Conservation (phyloP, 2,329 filamentous ascomycete genomes). For the Fusarium mexicanum region DNA sequence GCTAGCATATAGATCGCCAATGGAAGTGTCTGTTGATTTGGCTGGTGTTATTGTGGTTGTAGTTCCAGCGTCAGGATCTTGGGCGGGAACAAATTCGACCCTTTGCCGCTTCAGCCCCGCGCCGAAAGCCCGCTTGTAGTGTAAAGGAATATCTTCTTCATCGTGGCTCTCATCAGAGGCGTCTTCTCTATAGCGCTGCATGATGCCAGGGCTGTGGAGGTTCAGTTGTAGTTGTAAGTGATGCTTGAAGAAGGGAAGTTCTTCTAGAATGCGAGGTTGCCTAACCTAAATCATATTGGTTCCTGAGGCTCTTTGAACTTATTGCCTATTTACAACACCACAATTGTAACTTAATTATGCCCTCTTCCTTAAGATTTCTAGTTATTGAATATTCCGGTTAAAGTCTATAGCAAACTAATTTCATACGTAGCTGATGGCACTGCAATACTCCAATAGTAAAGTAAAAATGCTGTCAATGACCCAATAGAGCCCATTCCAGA, state of each 20-base stretch:
- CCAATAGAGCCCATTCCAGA: not conserved
- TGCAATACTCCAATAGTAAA: not conserved
- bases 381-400: not conserved
- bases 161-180: constrained; percentile 45
- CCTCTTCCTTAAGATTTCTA: not conserved
- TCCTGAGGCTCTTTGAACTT: not conserved
- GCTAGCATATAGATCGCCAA: constrained; percentile 70
- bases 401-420: not conserved
- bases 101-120: constrained; percentile 63
- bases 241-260: constrained; percentile 8
- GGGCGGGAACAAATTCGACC: constrained; percentile 67
- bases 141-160: constrained; percentile 61
- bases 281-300: constrained; percentile 5
- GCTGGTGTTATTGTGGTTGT: constrained; percentile 29
- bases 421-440: no score
- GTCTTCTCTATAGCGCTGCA: constrained; percentile 42
- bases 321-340: not conserved
- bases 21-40: constrained; percentile 28
- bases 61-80: constrained; percentile 48
- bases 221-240: not conserved
- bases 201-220: constrained; percentile 10
- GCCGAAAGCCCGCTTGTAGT: constrained; percentile 64
- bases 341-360: not conserved
- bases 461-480: not conserved
- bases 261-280: not conserved